These are phyloP conservation scores for Metarhizium humberi DNA, from an alignment of 2,329 filamentous ascomycete species.

Conservation along the genomic window DNA sequence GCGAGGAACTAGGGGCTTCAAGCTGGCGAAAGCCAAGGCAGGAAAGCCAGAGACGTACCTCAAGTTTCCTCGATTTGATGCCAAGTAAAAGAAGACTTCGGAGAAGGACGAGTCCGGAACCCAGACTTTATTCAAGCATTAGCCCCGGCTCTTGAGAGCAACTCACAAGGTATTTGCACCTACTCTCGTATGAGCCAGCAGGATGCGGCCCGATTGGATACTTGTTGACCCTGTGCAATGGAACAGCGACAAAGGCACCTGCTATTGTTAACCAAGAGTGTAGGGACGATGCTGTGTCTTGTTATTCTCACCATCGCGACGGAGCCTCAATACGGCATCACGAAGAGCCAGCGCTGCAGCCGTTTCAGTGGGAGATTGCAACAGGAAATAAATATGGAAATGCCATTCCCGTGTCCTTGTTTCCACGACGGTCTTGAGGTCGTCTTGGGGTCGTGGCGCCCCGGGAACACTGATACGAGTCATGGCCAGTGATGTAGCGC, in stretches of 20 bases:
- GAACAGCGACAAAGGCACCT: constrained; percentile 25
- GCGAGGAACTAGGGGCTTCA: neutral
- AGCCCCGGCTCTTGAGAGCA: neutral
- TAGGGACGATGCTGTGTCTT: neutral
- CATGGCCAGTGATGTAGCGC: constrained; percentile 1
- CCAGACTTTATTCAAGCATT: constrained; percentile 15
- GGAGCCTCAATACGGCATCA: constrained; percentile 21
- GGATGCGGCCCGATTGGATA: constrained; percentile 24
- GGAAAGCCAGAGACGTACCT: constrained; percentile 11
- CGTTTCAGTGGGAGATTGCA: constrained; percentile 21
- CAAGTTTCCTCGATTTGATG: constrained; percentile 20
- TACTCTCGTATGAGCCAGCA: constrained; percentile 25
- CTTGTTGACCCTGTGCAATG: constrained; percentile 21
- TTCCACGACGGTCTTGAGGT: constrained; percentile 20
- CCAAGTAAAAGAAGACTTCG: constrained; percentile 24
- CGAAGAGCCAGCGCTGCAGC: constrained; percentile 23
- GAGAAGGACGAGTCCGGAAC: constrained; percentile 25
- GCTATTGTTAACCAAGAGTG: neutral
- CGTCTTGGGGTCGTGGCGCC: constrained; percentile 13
- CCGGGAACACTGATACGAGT: constrained; percentile 9
- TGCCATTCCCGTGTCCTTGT: constrained; percentile 21
- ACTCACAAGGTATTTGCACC: constrained; percentile 3
- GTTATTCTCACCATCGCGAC: constrained; percentile 17
- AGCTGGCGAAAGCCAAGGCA: neutral
- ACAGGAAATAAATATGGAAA: constrained; percentile 25